These are phyloP conservation scores for Dictyostelium brefeldianum DNA, from an alignment of 78 protist species.

Conservation along the genomic window DNA sequence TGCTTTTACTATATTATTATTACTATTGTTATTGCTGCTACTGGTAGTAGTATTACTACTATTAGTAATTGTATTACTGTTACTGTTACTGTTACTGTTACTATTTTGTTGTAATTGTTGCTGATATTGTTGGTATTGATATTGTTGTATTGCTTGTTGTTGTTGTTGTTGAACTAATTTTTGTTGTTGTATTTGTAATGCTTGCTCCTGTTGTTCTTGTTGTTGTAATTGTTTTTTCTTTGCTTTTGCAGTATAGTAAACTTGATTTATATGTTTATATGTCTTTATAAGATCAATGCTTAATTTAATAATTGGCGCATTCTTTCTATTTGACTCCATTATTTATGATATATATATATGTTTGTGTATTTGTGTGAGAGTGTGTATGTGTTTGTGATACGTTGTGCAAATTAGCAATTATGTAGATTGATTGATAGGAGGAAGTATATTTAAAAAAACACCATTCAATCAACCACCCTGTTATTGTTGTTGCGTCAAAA, in stretches of 20 bases:
- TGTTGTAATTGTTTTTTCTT: conserved; percentile 29
- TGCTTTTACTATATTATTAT: not conserved
- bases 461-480: conserved; percentile 8
- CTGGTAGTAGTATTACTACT: not conserved
- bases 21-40: not conserved
- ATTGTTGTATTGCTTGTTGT: not conserved
- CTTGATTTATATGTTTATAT: conserved; percentile 67
- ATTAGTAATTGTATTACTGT: not conserved
- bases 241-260: conserved; percentile 60
- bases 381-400: not conserved
- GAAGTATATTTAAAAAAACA: not conserved
- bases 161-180: not conserved
- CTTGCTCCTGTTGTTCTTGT: conserved; percentile 38
- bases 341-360: not conserved
- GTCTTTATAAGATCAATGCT: conserved; percentile 55
- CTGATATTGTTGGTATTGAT: not conserved
- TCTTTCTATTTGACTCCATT: conserved; percentile 35
- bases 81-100: not conserved
- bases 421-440: not conserved
- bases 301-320: conserved; percentile 65
- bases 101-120: not conserved
- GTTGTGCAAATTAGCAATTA: not conserved
- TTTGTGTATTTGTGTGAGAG: not conserved
- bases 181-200: conserved; percentile 21
- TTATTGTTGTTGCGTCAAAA: too few relatives aligned